phyloP scores from a whole-genome alignment of 1,139 yeast genomes.

The Meyerozyma guilliermondii region DNA sequence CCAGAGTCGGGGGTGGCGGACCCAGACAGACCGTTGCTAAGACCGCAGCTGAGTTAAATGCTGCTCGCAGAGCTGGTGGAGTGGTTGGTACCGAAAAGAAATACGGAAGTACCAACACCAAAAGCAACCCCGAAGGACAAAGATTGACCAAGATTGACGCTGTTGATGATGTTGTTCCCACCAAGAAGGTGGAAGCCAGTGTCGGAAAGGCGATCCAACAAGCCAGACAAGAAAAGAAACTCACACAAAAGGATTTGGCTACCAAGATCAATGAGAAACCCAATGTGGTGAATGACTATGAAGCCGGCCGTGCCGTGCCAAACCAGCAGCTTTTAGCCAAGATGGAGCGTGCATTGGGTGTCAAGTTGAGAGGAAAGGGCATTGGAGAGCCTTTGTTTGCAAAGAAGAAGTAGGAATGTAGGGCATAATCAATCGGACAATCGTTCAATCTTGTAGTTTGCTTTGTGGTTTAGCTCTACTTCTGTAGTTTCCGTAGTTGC shows the following conservation, averaged over 20 bases:
- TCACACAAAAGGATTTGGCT: conserved; percentile 95
- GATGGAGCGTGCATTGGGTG: conserved; percentile 90
- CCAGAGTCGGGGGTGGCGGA: conserved; percentile 83
- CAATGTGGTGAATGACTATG: conserved; percentile 90
- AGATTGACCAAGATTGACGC: conserved; percentile 89
- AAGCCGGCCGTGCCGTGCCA: conserved; percentile 94
- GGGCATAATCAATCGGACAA: neutral
- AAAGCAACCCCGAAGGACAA: conserved; percentile 86
- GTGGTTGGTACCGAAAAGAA: conserved; percentile 92
- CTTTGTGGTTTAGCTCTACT: too few relatives aligned
- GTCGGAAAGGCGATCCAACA: conserved; percentile 87
- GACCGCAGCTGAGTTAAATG: conserved; percentile 73
- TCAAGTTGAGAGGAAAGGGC: conserved; percentile 92
- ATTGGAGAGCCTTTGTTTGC: conserved; percentile 87
- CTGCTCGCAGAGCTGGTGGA: conserved; percentile 87
- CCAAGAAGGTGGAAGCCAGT: conserved; percentile 73
- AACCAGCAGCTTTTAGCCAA: conserved; percentile 91
- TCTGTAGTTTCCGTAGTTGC: too few relatives aligned
- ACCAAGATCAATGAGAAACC: conserved; percentile 95
- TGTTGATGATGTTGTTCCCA: conserved; percentile 89
- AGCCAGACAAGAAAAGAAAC: conserved; percentile 83
- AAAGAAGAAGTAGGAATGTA: conserved; percentile 47
- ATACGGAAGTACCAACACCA: conserved; percentile 65
- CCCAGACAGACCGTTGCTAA: conserved; percentile 85
- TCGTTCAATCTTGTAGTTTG: too few relatives aligned